These are phyloP conservation scores for Podospora pseudoanserina DNA, from an alignment of 495 filamentous ascomycete genomes.

Conservation along the genomic window DNA sequence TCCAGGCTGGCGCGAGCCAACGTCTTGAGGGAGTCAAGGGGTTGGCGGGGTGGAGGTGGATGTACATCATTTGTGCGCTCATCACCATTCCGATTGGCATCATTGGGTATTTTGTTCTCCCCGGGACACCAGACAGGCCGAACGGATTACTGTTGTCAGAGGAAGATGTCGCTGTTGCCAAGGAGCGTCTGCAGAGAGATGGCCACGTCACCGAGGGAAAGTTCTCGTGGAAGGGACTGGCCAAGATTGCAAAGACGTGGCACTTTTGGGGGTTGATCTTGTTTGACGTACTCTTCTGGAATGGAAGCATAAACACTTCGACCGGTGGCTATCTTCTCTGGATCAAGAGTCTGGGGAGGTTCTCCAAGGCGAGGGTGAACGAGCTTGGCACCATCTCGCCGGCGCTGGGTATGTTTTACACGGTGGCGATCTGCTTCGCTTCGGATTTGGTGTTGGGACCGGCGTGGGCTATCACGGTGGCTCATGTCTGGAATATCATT, in stretches of 20 bases:
- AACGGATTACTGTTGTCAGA: constrained; percentile 40
- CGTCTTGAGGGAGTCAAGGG: constrained; percentile 46
- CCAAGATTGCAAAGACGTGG: constrained; percentile 30
- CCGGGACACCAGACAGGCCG: constrained; percentile 43
- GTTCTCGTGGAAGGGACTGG: constrained; percentile 30
- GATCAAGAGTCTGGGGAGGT: constrained; percentile 36
- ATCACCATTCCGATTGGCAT: constrained; percentile 50
- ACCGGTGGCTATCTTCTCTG: constrained; percentile 41
- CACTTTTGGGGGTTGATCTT: constrained; percentile 40
- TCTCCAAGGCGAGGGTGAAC: constrained; percentile 28
- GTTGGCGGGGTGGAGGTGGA: constrained; percentile 50
- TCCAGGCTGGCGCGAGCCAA: constrained; percentile 45
- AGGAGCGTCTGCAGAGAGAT: constrained; percentile 34
- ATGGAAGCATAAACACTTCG: constrained; percentile 36
- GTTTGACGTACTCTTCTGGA: constrained; percentile 52
- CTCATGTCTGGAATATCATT: constrained; percentile 30
- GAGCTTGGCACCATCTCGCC: constrained; percentile 34
- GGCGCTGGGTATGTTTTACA: constrained; percentile 46
- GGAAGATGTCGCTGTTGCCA: constrained; percentile 37
- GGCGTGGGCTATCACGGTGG: constrained; percentile 37
- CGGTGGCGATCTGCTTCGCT: constrained; percentile 42
- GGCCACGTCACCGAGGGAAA: constrained; percentile 31
- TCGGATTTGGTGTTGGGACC: constrained; percentile 41
- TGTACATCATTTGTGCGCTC: constrained; percentile 51
- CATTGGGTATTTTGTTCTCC: constrained; percentile 41